These are phyloP conservation scores for Xylona heveae DNA, from an alignment of 495 filamentous ascomycete genomes.

Conservation along the genomic window DNA sequence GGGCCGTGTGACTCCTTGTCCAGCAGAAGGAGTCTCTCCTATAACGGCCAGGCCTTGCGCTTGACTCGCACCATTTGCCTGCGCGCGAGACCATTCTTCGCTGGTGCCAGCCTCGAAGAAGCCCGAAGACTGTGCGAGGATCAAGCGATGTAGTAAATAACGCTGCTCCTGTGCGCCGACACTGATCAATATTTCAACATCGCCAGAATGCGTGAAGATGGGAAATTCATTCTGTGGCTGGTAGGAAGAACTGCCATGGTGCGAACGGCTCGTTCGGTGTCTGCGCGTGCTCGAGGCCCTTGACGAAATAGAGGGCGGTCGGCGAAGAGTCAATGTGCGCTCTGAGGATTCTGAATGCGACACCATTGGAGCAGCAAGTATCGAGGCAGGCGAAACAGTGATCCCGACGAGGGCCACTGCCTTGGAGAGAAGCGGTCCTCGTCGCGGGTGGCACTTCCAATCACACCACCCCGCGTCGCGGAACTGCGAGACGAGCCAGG, in stretches of 20 bases:
- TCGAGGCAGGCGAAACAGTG: no score
- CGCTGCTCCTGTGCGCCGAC: constrained; percentile 51
- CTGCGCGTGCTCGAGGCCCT: constrained; percentile 33
- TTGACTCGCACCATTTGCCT: constrained; percentile 10
- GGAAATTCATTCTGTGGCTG: constrained; percentile 76
- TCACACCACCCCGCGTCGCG: no score
- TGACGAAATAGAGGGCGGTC: constrained; percentile 38
- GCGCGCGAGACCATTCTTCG: constrained; percentile 56
- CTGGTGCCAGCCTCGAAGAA: constrained; percentile 84
- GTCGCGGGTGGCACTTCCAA: no score
- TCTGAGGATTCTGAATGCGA: constrained; percentile 46
- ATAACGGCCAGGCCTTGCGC: constrained; percentile 29
- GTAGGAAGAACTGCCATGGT: constrained; percentile 43
- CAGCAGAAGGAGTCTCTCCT: no score
- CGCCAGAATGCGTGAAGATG: constrained; percentile 70
- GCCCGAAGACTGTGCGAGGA: constrained; percentile 68
- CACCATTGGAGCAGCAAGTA: constrained; percentile 30
- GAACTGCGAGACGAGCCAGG: no score
- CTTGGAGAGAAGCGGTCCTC: no score
- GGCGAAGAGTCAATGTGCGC: constrained; percentile 26
- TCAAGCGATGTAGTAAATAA: constrained; percentile 70
- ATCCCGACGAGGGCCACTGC: no score
- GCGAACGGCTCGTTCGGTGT: constrained; percentile 58
- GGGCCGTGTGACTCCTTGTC: no score
- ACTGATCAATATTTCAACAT: constrained; percentile 70